These are phyloP conservation scores for Creolimax fragrantissima DNA, from an alignment of 78 protist species.

Conservation along the genomic window DNA sequence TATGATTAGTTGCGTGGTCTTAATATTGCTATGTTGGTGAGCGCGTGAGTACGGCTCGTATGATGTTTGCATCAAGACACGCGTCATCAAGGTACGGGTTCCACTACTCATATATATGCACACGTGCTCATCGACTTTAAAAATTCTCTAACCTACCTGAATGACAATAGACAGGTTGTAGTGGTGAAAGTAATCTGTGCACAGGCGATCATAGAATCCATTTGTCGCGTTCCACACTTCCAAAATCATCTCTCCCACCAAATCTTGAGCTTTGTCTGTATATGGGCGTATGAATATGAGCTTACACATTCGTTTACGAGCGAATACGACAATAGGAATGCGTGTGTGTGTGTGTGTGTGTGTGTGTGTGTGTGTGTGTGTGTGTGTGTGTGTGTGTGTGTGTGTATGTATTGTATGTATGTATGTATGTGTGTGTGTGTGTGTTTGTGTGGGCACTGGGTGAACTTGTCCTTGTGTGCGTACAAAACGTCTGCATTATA, in stretches of 20 bases:
- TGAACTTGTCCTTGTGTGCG: background rate
- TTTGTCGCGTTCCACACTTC: background rate
- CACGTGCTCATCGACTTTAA: too few relatives aligned
- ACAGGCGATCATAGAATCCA: background rate
- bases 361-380: background rate
- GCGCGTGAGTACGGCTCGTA: too few relatives aligned
- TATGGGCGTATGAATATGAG: background rate
- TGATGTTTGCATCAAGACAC: too few relatives aligned
- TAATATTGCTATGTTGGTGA: too few relatives aligned
- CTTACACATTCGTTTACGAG: background rate
- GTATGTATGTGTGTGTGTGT: background rate
- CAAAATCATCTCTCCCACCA: background rate
- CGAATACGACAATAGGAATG: background rate
- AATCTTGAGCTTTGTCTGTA: background rate
- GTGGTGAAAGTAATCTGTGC: background rate
- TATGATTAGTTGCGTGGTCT: too few relatives aligned
- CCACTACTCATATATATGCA: too few relatives aligned
- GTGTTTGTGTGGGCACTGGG: background rate
- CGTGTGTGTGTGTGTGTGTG: background rate
- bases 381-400: background rate
- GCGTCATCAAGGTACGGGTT: too few relatives aligned
- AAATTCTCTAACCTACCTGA: too few relatives aligned
- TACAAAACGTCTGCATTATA: too few relatives aligned
- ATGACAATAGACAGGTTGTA: background rate
- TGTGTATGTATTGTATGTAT: background rate